Conservation (phyloP, 257 asterid genomes). For the Solanum ossicruentum region DNA sequence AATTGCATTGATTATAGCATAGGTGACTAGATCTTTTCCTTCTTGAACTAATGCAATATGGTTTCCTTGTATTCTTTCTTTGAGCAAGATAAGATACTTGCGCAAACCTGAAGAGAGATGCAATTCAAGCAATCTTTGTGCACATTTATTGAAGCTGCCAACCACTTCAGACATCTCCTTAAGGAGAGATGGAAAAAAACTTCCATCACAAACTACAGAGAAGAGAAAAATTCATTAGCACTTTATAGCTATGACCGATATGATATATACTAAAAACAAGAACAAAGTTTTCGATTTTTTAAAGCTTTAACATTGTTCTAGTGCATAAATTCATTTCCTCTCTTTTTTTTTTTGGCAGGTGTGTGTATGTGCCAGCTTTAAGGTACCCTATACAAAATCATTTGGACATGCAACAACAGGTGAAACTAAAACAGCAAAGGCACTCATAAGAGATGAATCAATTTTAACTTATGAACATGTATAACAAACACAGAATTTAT, state of each 20-base stretch:
- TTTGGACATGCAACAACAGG: background rate
- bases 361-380: background rate
- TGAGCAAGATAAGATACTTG: conserved; percentile 56
- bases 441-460: background rate
- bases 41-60: conserved; percentile 53
- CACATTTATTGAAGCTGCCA: conserved; percentile 63
- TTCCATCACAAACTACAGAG: conserved; percentile 78
- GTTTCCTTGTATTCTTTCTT: conserved; percentile 39
- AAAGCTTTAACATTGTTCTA: background rate
- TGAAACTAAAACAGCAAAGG: background rate
- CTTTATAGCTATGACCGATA: background rate
- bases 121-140: conserved; percentile 54
- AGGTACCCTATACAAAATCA: background rate
- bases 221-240: background rate
- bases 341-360: background rate
- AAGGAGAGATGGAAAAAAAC: conserved; percentile 76
- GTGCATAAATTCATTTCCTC: background rate
- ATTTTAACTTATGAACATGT: background rate
- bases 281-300: background rate
- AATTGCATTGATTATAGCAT: conserved; percentile 71
- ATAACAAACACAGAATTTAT: background rate
- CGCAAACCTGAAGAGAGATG: conserved; percentile 69
- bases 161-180: conserved; percentile 90
- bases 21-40: conserved; percentile 67
- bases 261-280: background rate